These are phyloP conservation scores for Thraustotheca clavata DNA, from an alignment of 352 stramenopile species.

Conservation along the genomic window DNA sequence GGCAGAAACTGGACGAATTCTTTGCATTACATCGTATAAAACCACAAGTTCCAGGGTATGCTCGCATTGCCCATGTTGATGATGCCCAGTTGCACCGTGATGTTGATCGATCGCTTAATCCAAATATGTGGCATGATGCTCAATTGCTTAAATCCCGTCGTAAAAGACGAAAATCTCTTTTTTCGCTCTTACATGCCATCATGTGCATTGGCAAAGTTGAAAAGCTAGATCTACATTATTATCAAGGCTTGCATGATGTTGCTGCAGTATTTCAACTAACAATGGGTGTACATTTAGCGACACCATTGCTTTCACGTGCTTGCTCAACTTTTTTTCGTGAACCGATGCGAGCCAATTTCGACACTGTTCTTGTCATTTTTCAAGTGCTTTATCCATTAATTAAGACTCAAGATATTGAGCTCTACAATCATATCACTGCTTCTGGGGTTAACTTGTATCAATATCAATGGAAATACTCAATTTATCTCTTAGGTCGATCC, in stretches of 20 bases:
- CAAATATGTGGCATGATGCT: background rate
- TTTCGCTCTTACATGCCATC: constrained; percentile 50
- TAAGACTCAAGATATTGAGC: constrained; percentile 43
- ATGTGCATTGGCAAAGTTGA: constrained; percentile 53
- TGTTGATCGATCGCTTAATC: constrained; percentile 76
- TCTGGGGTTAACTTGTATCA: constrained; percentile 42
- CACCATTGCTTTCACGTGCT: constrained; percentile 53
- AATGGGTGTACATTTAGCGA: constrained; percentile 66
- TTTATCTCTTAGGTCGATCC: constrained; percentile 77
- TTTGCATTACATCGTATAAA: constrained; percentile 8
- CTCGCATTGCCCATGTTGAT: constrained; percentile 39
- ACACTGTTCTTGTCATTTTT: constrained; percentile 54
- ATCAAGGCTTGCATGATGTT: constrained; percentile 92
- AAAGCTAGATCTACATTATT: constrained; percentile 65
- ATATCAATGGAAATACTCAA: constrained; percentile 37
- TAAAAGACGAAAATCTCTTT: constrained; percentile 37
- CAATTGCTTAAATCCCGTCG: background rate
- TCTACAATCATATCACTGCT: constrained; percentile 57
- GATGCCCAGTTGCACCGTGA: constrained; percentile 71
- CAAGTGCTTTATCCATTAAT: constrained; percentile 64
- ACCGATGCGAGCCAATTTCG: constrained; percentile 78
- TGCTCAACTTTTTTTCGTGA: constrained; percentile 87
- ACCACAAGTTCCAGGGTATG: constrained; percentile 16
- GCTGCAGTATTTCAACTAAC: constrained; percentile 74
- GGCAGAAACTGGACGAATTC: background rate